Evolutionary conservation across 176 grass and related monocot genomes (phyloP).

Genomic region (Phoenix dactylifera): DNA sequence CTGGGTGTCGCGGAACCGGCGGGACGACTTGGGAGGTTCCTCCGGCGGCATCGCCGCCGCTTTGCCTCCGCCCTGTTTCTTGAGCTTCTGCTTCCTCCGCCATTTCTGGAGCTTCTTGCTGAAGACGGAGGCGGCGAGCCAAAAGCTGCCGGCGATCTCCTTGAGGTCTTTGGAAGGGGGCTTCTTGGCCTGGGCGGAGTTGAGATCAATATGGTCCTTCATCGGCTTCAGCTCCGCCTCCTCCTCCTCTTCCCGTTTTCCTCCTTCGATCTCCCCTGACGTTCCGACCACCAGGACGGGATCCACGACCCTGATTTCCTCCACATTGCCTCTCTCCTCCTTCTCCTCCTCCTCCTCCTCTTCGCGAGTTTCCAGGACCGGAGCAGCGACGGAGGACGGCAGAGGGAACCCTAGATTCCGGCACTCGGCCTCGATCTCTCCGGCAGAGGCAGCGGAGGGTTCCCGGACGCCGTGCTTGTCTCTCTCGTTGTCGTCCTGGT

Average conservation of each 20-base stretch:
- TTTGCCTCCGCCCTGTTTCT: constrained; percentile 29
- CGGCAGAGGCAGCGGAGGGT: neutral
- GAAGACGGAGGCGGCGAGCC: constrained; percentile 26
- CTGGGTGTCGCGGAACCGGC: constrained; percentile 29
- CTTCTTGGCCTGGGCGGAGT: constrained; percentile 27
- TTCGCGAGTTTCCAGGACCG: constrained; percentile 9
- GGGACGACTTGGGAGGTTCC: constrained; percentile 11
- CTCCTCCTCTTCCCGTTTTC: neutral
- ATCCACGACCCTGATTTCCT: constrained; percentile 9
- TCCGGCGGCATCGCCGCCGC: constrained; percentile 19
- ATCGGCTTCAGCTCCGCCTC: constrained; percentile 20
- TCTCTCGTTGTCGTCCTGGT: constrained; percentile 10
- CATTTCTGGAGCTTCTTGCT: constrained; percentile 70
- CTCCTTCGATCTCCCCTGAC: constrained; percentile 5
- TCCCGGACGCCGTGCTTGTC: too few relatives aligned
- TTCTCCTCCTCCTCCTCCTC: neutral
- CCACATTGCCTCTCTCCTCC: neutral
- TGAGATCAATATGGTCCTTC: constrained; percentile 43
- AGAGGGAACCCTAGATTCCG: neutral
- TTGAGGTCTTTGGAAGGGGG: constrained; percentile 16
- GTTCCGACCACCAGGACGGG: constrained; percentile 10
- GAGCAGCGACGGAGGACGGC: neutral
- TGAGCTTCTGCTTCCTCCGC: constrained; percentile 59
- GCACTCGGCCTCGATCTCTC: neutral
- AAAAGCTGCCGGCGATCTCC: constrained; percentile 30